Percentiles rank a stretch among this genome's conserved stretches.
Conservation (phyloP, 169 alveolate species). For the Pseudocohnilembus persalinus region DNA sequence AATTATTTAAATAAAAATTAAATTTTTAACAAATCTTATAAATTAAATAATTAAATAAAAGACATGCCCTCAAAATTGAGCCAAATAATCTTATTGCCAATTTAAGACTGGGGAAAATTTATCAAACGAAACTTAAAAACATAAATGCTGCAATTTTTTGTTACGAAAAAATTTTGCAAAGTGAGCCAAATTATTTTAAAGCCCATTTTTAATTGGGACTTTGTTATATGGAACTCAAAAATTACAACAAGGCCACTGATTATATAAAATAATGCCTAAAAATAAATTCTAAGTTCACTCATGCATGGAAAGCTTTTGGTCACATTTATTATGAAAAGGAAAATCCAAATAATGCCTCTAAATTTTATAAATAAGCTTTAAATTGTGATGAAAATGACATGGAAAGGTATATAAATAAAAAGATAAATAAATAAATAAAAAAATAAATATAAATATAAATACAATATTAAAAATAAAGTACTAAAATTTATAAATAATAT, state of each 20-base stretch:
- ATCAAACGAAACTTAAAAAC: constrained; percentile 56
- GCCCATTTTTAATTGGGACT: constrained; percentile 67
- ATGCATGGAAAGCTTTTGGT: constrained; percentile 68
- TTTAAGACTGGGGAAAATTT: constrained; percentile 68
- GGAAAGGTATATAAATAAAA: constrained; percentile 44
- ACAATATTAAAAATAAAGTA: too few relatives aligned
- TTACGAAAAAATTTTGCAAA: constrained; percentile 47
- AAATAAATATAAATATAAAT: too few relatives aligned
- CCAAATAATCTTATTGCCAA: constrained; percentile 66
- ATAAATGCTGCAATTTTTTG: constrained; percentile 62
- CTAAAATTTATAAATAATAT: too few relatives aligned
- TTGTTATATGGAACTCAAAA: constrained; percentile 50
- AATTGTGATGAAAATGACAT: constrained; percentile 55
- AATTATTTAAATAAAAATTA: too few relatives aligned
- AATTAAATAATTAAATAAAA: neutral
- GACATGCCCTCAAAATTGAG: constrained; percentile 68
- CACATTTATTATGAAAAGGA: constrained; percentile 65
- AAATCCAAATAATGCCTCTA: constrained; percentile 51
- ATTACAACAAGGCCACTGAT: constrained; percentile 56
- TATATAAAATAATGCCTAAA: constrained; percentile 49
- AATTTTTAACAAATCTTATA: too few relatives aligned
- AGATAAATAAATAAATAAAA: too few relatives aligned
- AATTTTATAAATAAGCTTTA: constrained; percentile 63
- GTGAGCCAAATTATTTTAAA: constrained; percentile 61
- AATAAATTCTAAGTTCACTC: constrained; percentile 46